phyloP scores from a whole-genome alignment of 1,284 basidiomycete species.

The Boletus smithii region DNA sequence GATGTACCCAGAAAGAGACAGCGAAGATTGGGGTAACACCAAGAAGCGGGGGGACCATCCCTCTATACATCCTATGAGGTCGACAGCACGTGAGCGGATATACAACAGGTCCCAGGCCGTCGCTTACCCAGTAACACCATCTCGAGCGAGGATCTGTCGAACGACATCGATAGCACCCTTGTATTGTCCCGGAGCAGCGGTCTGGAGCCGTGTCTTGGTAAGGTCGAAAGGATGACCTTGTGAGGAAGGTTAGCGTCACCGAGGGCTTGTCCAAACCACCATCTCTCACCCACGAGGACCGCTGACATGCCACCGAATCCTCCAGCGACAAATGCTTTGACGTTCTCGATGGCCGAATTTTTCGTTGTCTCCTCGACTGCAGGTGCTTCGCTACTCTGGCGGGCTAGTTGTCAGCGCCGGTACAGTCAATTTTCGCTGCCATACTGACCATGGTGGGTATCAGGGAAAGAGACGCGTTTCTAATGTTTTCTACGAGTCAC shows the following conservation, averaged over 20 bases:
- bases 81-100: conserved; percentile 4
- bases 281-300: conserved; percentile 78
- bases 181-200: conserved; percentile 87
- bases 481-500: too few relatives aligned
- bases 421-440: neutral
- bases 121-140: conserved; percentile 84
- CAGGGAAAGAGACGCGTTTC: conserved; percentile 7
- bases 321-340: conserved; percentile 87
- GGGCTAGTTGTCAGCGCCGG: conserved; percentile 10
- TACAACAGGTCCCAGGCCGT: neutral
- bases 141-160: conserved; percentile 82
- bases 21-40: conserved; percentile 99
- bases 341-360: conserved; percentile 51
- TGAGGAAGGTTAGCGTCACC: conserved; percentile 13
- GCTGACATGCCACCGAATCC: conserved; percentile 88
- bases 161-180: conserved; percentile 94
- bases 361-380: conserved; percentile 21
- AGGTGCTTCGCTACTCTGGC: conserved; percentile 27
- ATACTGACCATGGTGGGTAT: conserved; percentile 29
- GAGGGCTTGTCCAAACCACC: neutral
- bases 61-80: conserved; percentile 79
- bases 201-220: conserved; percentile 95
- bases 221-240: conserved; percentile 96
- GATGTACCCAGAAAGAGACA: conserved; percentile 89
- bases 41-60: conserved; percentile 92